Conservation (phyloP, 768 basidiomycete species). For the Naganishia vishniacii region DNA sequence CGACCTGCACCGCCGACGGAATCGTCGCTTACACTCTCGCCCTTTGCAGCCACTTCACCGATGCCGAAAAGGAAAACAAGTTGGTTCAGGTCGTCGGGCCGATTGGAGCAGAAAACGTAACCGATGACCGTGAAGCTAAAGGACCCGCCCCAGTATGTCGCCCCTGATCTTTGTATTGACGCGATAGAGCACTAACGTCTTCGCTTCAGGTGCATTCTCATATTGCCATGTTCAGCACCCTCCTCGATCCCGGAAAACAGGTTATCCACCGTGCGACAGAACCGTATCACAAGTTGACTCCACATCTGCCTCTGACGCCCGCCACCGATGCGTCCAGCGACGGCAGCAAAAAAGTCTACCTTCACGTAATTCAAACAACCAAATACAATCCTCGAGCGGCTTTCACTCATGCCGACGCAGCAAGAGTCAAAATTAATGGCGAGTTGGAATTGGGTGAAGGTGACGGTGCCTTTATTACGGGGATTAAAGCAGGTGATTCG, state of each 20-base stretch:
- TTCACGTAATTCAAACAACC: constrained; percentile 78
- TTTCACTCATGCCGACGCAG: constrained; percentile 51
- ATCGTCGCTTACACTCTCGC: not conserved
- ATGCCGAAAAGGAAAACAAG: constrained; percentile 70
- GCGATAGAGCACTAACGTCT: constrained; percentile 3
- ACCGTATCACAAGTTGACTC: constrained; percentile 19
- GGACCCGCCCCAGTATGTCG: constrained; percentile 69
- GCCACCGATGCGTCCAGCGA: constrained; percentile 23
- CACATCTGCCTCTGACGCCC: constrained; percentile 14
- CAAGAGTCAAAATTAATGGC: constrained; percentile 55
- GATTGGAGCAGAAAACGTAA: constrained; percentile 57
- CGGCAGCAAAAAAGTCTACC: constrained; percentile 60
- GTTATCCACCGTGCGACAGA: constrained; percentile 56
- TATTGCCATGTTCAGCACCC: constrained; percentile 61
- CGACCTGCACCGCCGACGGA: not conserved
- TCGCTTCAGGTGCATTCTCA: constrained; percentile 40
- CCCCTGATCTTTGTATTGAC: not conserved
- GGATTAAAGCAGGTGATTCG: constrained; percentile 49
- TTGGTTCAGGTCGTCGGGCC: constrained; percentile 75
- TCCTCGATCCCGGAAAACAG: constrained; percentile 59
- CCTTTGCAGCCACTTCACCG: constrained; percentile 60
- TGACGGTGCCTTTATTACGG: constrained; percentile 74
- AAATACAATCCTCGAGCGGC: constrained; percentile 66
- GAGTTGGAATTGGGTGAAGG: constrained; percentile 66
- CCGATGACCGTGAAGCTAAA: constrained; percentile 58